Base-by-base conservation (phyloP, 2,329 filamentous ascomycete species). In the Diaporthe australafricana region DNA sequence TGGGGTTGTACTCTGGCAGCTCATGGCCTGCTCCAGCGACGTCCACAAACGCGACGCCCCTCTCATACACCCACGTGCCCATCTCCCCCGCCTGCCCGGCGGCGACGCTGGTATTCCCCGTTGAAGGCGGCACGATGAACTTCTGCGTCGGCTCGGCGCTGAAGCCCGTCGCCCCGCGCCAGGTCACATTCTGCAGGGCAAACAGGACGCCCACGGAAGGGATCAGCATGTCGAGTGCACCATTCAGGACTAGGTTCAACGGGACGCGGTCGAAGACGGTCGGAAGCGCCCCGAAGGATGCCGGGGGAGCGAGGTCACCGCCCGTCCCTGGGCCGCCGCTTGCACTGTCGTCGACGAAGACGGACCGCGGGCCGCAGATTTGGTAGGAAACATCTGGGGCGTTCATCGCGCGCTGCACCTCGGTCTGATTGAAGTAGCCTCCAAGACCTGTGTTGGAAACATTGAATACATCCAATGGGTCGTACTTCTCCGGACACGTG, bases 131-230 rank as follows among this genome's bases (percentile, higher is more conserved):
- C 0, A 95, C 91, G 78, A 89, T 93, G 78, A 94, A 91, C 2
- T 90, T 89, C 66, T 90, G 86, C 1, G 79, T 79, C 0, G 93
- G 93, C 1, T 82, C 80, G 1, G 80, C 79, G 74, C 91, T 88
- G 84, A 96, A 95, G 0, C 93, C 93, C 63, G 92, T 88, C 50
- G 86, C 79, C 6, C 93, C 93, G 71, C 89, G 89, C 90, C 91
- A 96, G 0, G 92, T 95, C 90, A 95, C 94, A 83, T 95, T 95
- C 79, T 96, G 93, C 71, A 95, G 90, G 1, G 88, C 87, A 11
- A 94, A 84, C 1, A 96, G 84, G 0, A 92, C 92, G n/a, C 93
- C 93, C 79, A 93, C 92, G 76, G 87, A 84, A n/a, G 92, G 84
- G 12, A 94, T 85, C 72, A 93, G 86, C 78, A 87, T 93, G 81